Conservation (phyloP, 2,329 filamentous ascomycete genomes). For the Orbilia ellipsospora region DNA sequence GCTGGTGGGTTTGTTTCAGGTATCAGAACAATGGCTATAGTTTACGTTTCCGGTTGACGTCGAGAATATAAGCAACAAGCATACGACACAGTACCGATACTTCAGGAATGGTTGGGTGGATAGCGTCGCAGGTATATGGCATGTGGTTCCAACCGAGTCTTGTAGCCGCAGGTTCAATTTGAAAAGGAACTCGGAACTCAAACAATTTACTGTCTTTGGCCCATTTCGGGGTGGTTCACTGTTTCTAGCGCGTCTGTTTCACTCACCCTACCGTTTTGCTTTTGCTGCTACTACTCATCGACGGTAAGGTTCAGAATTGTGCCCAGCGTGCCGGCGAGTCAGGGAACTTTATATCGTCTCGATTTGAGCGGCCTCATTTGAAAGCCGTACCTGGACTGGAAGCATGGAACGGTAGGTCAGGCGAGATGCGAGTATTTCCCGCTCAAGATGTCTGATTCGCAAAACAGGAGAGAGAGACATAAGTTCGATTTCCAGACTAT, state of each 20-base stretch:
- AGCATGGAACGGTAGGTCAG: conserved; percentile 44
- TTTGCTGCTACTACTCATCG: conserved; percentile 1
- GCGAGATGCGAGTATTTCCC: conserved; percentile 53
- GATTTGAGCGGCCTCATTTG: conserved; percentile 4
- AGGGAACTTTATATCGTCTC: conserved; percentile 46
- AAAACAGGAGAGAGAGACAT: too few relatives aligned
- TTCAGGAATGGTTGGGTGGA: too few relatives aligned
- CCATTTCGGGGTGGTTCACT: conserved; percentile 31
- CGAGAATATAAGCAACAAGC: too few relatives aligned
- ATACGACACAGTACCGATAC: too few relatives aligned
- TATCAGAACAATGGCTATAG: too few relatives aligned
- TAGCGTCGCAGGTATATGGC: too few relatives aligned
- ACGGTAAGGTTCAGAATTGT: conserved; percentile 34
- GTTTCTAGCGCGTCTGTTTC: conserved; percentile 54
- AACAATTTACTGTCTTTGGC: conserved; percentile 4
- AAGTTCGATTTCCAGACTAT: too few relatives aligned
- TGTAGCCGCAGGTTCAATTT: conserved; percentile 27
- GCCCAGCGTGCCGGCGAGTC: conserved; percentile 27
- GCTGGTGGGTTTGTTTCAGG: too few relatives aligned
- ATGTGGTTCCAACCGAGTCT: conserved; percentile 5
- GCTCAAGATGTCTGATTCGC: conserved; percentile 14
- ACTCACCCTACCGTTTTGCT: conserved; percentile 34
- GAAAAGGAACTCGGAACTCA: conserved; percentile 31
- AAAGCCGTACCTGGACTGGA: conserved; percentile 32
- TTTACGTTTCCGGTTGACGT: too few relatives aligned